These are phyloP conservation scores for Xylaria venustula DNA, from an alignment of 495 filamentous ascomycete species.

Conservation along the genomic window DNA sequence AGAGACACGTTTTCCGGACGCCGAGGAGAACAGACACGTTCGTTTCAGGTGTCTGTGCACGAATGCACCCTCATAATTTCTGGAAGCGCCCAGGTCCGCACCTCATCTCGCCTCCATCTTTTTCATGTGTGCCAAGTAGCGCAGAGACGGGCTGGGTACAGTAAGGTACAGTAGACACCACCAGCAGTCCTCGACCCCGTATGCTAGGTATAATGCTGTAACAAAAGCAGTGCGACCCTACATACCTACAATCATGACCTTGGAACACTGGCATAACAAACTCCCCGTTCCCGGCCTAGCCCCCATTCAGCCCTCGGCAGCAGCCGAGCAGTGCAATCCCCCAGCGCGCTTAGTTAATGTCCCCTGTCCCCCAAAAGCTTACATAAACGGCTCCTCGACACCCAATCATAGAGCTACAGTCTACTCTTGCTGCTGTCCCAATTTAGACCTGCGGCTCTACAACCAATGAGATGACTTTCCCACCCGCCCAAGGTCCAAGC, in stretches of 20 bases:
- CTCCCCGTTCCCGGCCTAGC: too few relatives aligned
- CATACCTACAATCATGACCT: too few relatives aligned
- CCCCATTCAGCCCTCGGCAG: not conserved
- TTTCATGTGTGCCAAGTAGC: not conserved
- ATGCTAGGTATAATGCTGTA: too few relatives aligned
- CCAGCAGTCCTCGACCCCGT: too few relatives aligned
- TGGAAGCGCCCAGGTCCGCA: slow-evolving; percentile 10
- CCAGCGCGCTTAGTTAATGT: slow-evolving; percentile 1
- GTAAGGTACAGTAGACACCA: too few relatives aligned
- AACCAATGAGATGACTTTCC: not conserved
- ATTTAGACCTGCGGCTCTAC: not conserved
- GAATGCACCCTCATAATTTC: slow-evolving; percentile 5
- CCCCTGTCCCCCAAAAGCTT: not conserved
- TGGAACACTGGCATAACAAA: too few relatives aligned
- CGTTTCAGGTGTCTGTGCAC: slow-evolving; percentile 5
- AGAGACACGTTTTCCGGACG: not conserved
- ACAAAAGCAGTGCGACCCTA: too few relatives aligned
- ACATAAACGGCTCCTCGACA: too few relatives aligned
- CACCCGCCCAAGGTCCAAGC: not conserved
- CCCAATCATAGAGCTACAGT: too few relatives aligned
- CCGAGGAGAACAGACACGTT: not conserved
- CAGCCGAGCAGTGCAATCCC: slow-evolving; percentile 1
- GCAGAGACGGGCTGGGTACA: not conserved
- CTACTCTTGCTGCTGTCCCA: too few relatives aligned
- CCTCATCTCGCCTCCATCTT: slow-evolving; percentile 2